phyloP scores from a whole-genome alignment of 164 flowering plant species.

The Annona cherimola region DNA sequence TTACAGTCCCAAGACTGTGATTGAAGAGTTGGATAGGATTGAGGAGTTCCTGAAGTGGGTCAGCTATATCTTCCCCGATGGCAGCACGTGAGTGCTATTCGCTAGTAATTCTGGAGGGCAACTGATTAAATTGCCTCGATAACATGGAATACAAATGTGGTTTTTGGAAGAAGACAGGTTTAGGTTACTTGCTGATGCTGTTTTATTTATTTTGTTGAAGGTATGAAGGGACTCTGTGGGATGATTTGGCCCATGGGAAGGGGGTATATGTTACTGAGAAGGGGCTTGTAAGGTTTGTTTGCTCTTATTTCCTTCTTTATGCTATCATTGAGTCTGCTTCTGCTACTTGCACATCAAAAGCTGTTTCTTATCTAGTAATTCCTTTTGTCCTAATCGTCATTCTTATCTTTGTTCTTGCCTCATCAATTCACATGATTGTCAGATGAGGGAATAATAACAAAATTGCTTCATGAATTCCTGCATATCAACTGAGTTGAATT shows the following conservation, averaged over 20 bases:
- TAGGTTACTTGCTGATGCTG: background rate
- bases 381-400: background rate
- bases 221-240: conserved; percentile 98
- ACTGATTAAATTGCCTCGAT: background rate
- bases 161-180: background rate
- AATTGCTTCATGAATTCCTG: background rate
- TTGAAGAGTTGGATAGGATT: conserved; percentile 86
- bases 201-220: conserved; percentile 25
- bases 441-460: background rate
- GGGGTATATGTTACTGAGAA: conserved; percentile 77
- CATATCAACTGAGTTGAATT: too few species aligned
- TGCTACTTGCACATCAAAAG: background rate
- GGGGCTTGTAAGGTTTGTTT: conserved; percentile 75
- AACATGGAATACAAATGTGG: background rate
- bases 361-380: background rate
- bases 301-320: background rate
- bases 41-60: conserved; percentile 91
- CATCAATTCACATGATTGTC: background rate
- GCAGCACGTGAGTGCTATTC: conserved; percentile 67
- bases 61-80: conserved; percentile 84
- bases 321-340: background rate
- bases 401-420: background rate
- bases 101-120: background rate
- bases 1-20: conserved; percentile 44
- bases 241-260: conserved; percentile 93